Base-by-base conservation (phyloP, 768 basidiomycete species). In the Mycena olivaceomarginata region DNA sequence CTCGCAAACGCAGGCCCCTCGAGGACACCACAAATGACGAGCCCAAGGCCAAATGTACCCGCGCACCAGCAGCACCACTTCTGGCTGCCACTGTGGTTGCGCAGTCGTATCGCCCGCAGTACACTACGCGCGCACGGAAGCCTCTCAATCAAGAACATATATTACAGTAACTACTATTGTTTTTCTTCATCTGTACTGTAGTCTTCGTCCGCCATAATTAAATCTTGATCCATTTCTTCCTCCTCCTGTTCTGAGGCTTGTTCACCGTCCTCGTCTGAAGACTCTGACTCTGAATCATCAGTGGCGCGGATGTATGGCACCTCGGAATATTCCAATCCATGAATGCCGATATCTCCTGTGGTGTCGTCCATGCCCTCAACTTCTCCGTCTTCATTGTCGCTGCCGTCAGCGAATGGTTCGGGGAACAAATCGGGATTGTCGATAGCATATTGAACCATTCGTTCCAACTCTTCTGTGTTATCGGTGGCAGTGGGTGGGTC, bases 1-100 rank as follows among this genome's bases (percentile, higher is more conserved):
- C 53, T 51, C 48, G 48, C 16, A 51, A 51, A 20, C 48, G 48
- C 13, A 51, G 18, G 13, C 13, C 70, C 16, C 59, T 60, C 16
- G 60, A 72, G 5, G 69, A 70, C 25, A 70, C 69, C 2, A 70
- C 69, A 2, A 70, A 70, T 37, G 43, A 69, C 53, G n/a, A 57
- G 39, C 53, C 20, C 2, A 39, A 22, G 56, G 6, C 48, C 48
- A 69, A 69, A 59, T 53, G 67, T 22, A 9, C 40, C 10, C 31
- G 40, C 1, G 22, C 31, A 37, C 56, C 25, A 25, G 25, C 25
- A 25, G 25, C 69, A 40, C 57, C 12, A 18, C 57, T 22, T 3
- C 40, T 7, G 16, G 40, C 69, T n/a, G 37, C 57, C 22, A 20
- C 43, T 9, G 57, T 46, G 13, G 18, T 57, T 5, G 13, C 25